These are phyloP conservation scores for Aspergillus udagawae DNA, from an alignment of 2,329 filamentous ascomycete species.

Conservation along the genomic window DNA sequence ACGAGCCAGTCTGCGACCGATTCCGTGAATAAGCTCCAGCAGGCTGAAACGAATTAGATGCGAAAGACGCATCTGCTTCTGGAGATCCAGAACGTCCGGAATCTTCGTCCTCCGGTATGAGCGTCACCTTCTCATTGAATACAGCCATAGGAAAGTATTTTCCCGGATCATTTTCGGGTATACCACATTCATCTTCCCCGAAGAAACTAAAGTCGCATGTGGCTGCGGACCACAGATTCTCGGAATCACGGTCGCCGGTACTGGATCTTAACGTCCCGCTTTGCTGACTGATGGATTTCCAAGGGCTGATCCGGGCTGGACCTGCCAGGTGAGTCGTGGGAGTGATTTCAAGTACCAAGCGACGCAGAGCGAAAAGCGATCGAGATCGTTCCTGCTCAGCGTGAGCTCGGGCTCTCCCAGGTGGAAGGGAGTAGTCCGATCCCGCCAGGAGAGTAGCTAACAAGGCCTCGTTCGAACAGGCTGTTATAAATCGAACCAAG, in stretches of 20 bases:
- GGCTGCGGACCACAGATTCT: conserved; percentile 57
- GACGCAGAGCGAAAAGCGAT: conserved; percentile 52
- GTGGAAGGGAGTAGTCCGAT: conserved; percentile 57
- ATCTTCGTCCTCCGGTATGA: conserved; percentile 34
- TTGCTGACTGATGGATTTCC: conserved; percentile 44
- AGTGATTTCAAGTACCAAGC: conserved; percentile 55
- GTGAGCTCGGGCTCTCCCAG: conserved; percentile 48
- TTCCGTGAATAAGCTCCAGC: not conserved
- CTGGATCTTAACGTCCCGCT: conserved; percentile 49
- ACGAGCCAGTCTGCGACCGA: conserved; percentile 1
- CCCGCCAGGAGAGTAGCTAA: conserved; percentile 51
- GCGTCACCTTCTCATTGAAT: conserved; percentile 42
- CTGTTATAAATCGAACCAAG: conserved; percentile 53
- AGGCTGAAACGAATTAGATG: conserved; percentile 9
- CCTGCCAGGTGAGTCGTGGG: conserved; percentile 22
- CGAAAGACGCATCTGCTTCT: conserved; percentile 10
- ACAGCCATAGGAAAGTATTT: conserved; percentile 42
- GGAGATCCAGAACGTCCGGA: conserved; percentile 12
- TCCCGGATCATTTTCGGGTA: conserved; percentile 44
- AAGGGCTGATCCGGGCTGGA: conserved; percentile 21
- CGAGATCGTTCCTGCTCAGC: conserved; percentile 48
- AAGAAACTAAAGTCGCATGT: conserved; percentile 61
- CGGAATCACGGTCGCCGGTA: conserved; percentile 57
- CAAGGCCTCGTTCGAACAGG: conserved; percentile 53
- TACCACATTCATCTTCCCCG: conserved; percentile 52